These are phyloP conservation scores for Fraxinus sp. DNA, from an alignment of 305 asterid genomes.

Conservation along the genomic window DNA sequence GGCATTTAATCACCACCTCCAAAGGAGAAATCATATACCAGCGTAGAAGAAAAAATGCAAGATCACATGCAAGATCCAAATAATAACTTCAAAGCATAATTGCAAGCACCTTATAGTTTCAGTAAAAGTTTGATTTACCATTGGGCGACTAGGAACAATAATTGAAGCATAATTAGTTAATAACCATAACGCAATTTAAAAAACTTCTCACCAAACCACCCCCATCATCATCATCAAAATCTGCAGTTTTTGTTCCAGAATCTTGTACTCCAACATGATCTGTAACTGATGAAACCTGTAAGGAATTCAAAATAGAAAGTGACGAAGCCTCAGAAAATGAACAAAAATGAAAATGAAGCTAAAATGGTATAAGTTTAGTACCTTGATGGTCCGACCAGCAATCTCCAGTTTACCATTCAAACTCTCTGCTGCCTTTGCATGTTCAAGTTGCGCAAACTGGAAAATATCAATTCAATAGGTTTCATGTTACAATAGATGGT, in stretches of 20 bases:
- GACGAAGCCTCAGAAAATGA: background rate
- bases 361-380: conserved; percentile 22
- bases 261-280: conserved; percentile 88
- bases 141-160: conserved; percentile 1
- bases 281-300: conserved; percentile 89
- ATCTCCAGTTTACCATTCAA: conserved; percentile 89
- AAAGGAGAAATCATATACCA: background rate
- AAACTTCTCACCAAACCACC: conserved; percentile 81
- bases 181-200: conserved; percentile 9
- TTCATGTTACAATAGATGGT: background rate
- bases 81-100: background rate
- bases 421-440: conserved; percentile 95
- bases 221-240: conserved; percentile 97
- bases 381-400: conserved; percentile 97
- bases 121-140: background rate
- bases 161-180: conserved; percentile 8
- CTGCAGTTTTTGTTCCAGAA: conserved; percentile 89
- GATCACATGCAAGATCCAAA: background rate
- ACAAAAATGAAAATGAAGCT: background rate
- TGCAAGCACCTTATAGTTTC: background rate
- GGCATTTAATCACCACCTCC: background rate
- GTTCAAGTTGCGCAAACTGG: conserved; percentile 86
- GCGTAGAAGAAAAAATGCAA: background rate
- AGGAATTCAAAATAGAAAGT: conserved; percentile 13
- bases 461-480: conserved; percentile 15